These are phyloP conservation scores for Botryotinia calthae DNA, from an alignment of 2,329 filamentous ascomycete species.

Conservation along the genomic window DNA sequence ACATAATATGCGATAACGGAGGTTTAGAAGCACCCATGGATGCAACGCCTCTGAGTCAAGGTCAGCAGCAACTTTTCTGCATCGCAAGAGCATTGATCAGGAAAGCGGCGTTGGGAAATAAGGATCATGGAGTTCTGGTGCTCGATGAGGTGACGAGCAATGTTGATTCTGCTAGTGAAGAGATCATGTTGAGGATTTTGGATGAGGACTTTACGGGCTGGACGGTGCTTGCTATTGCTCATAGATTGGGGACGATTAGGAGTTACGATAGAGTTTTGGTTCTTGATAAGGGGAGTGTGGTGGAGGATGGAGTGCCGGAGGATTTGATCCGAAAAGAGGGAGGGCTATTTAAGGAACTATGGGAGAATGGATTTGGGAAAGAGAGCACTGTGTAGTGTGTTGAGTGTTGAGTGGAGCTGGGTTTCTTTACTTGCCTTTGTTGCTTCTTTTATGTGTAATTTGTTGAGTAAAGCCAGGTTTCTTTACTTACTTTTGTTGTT, in stretches of 20 bases:
- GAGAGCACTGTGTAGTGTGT: neutral
- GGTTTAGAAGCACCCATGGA: conserved; percentile 37
- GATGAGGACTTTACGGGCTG: conserved; percentile 51
- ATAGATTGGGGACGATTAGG: conserved; percentile 41
- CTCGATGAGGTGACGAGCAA: conserved; percentile 48
- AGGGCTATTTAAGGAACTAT: neutral
- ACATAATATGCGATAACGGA: conserved; percentile 41
- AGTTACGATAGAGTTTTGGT: conserved; percentile 47
- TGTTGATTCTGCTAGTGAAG: conserved; percentile 56
- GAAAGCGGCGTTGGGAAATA: conserved; percentile 11
- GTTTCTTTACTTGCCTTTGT: neutral
- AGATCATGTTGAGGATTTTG: conserved; percentile 54
- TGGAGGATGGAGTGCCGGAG: conserved; percentile 83
- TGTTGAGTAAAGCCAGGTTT: neutral
- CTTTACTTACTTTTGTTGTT: neutral
- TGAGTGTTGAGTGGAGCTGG: neutral
- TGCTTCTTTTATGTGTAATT: neutral
- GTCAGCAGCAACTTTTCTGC: conserved; percentile 49
- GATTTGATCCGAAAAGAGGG: conserved; percentile 49
- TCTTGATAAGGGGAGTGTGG: conserved; percentile 54
- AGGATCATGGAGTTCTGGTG: conserved; percentile 42
- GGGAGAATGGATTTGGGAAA: conserved; percentile 4
- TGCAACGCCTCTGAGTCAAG: conserved; percentile 61
- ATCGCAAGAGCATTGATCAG: conserved; percentile 47
- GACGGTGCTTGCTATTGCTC: conserved; percentile 44